Evolutionary conservation across 306 rosid genomes (phyloP).

Genomic region (peach (Prunus persica)): Prunus_persica_NCBIv2 NC_034012.1:2383501-2384000

Average conservation of each 20-base stretch:
- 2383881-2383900: no score
- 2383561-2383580: neutral
- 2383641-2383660: neutral
- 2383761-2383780: neutral
- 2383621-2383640: neutral
- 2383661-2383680: neutral
- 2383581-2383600: neutral
- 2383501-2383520: slow-evolving; percentile 60
- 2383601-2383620: neutral
- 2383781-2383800: neutral
- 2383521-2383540: slow-evolving; percentile 96
- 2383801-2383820: neutral
- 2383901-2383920: no score
- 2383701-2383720: neutral
- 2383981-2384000: no score
- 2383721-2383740: neutral
- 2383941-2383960: no score
- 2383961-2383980: no score
- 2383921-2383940: no score
- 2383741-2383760: neutral
- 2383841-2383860: neutral
- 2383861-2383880: neutral
- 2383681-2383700: neutral
- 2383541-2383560: slow-evolving; percentile 85
- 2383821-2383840: neutral